Base-by-base conservation (phyloP, 139 green algal species). In the Chlorella sp. region DNA sequence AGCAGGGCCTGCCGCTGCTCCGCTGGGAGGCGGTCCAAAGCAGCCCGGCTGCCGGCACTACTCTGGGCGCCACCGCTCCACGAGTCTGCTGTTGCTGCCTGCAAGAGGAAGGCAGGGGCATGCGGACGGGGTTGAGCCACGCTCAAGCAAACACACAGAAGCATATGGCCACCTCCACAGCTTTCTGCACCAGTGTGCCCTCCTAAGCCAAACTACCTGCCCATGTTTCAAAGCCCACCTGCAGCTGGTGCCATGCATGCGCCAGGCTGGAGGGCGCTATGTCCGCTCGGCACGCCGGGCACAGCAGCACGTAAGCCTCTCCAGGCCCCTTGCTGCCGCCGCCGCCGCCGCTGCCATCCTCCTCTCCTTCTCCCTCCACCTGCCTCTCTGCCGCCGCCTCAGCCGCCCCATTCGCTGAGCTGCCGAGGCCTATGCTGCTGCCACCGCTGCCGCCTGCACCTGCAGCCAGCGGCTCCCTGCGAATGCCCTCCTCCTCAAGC, bases 221-320 rank as follows among this genome's bases (percentile, higher is more conserved):
- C 28, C 16, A 69, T 4, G 3, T 6, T 28, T 12, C 7, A 3
- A 3, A 32, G 17, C 69, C 39, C 70, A 67, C 73, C 73, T 67
- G 47, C n/a, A 64, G 30, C 73, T 73, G 60, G 23, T 16, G 26
- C 76, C 60, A 72, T 1, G 60, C 36, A 17, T 73, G 39, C 36
- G 76, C 76, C 76, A 82, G 76, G 76, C 36, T 73, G 36, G 76
- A n/a, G 2, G 76, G 76, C 12, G 16, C 18, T 16, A 82, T 39
- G 34, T 71, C 57, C 3, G 60, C 60, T 32, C 76, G 76, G 57
- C 76, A 82, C 1, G 76, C 76, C 7, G 76, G 76, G 76, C 76
- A 82, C 25, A 63, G 15, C 57, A 82, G 76, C 76, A 82, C 76
- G 44, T 82, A 82, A 7, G 60, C 73, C n/a, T 20, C 34, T 47